These are phyloP conservation scores for Colletotrichum cordylinicola DNA, from an alignment of 2,329 filamentous ascomycete species.

Conservation along the genomic window DNA sequence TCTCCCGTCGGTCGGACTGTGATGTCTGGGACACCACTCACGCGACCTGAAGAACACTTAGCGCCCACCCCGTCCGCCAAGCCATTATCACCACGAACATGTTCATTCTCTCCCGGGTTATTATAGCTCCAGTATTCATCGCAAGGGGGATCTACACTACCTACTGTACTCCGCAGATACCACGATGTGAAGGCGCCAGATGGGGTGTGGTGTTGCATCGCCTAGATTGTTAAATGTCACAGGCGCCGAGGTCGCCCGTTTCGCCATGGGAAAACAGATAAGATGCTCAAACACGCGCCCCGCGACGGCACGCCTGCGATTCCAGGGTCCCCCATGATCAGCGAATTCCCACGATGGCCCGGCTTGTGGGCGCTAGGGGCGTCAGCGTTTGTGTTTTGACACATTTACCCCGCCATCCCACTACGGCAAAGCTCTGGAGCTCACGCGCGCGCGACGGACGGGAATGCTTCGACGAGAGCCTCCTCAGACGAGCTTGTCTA, in stretches of 20 bases:
- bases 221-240: background rate
- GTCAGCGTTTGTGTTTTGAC: background rate
- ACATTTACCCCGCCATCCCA: conserved; percentile 15
- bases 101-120: background rate
- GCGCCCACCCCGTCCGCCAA: background rate
- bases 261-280: background rate
- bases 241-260: background rate
- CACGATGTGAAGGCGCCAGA: background rate
- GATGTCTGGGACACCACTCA: background rate
- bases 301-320: background rate
- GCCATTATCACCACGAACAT: background rate
- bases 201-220: background rate
- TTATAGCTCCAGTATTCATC: background rate
- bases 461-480: background rate
- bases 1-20: background rate
- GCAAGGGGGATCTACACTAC: background rate
- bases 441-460: background rate
- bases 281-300: background rate
- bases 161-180: background rate
- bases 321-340: background rate
- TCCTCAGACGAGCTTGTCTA: background rate
- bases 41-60: conserved; percentile 4
- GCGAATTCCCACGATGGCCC: conserved; percentile 2
- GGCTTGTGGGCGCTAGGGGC: background rate
- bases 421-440: background rate